These are phyloP conservation scores for Sclerotiophoma versabilis DNA, from an alignment of 2,329 filamentous ascomycete genomes.

Conservation along the genomic window DNA sequence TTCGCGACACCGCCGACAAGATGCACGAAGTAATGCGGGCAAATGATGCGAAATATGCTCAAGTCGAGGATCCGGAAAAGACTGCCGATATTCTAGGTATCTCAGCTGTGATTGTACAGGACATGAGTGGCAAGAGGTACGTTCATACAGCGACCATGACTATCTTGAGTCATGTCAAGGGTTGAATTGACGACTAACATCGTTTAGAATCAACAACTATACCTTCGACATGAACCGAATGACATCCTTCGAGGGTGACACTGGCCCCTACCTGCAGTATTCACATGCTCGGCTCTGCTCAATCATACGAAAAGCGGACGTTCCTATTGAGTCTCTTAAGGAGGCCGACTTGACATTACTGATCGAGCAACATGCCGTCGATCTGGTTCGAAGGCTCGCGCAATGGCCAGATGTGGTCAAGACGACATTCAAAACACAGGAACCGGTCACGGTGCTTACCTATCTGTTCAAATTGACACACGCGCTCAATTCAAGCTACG, in stretches of 20 bases:
- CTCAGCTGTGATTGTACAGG: conserved; percentile 95
- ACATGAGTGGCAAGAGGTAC: conserved; percentile 95
- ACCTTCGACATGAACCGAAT: conserved; percentile 81
- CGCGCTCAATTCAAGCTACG: conserved; percentile 79
- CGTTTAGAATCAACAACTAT: conserved; percentile 72
- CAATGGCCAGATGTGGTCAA: conserved; percentile 86
- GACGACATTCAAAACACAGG: conserved; percentile 84
- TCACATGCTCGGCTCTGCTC: conserved; percentile 60
- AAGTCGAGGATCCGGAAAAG: conserved; percentile 81
- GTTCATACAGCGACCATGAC: no score
- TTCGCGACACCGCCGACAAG: conserved; percentile 75
- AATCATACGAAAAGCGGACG: conserved; percentile 60
- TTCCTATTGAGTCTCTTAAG: conserved; percentile 55
- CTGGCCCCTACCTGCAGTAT: conserved; percentile 85
- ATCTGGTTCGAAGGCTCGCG: conserved; percentile 76
- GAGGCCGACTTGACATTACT: conserved; percentile 69
- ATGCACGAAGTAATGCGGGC: conserved; percentile 98
- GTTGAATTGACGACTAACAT: no score
- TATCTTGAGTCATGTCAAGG: no score
- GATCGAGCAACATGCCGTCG: conserved; percentile 76
- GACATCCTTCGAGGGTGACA: conserved; percentile 85
- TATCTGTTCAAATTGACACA: conserved; percentile 91
- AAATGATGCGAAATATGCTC: conserved; percentile 88
- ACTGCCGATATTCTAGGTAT: conserved; percentile 91
- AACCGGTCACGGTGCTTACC: conserved; percentile 71